Evolutionary conservation across 306 rosid genomes (phyloP).

Genomic region (Mucuna pruriens): DNA sequence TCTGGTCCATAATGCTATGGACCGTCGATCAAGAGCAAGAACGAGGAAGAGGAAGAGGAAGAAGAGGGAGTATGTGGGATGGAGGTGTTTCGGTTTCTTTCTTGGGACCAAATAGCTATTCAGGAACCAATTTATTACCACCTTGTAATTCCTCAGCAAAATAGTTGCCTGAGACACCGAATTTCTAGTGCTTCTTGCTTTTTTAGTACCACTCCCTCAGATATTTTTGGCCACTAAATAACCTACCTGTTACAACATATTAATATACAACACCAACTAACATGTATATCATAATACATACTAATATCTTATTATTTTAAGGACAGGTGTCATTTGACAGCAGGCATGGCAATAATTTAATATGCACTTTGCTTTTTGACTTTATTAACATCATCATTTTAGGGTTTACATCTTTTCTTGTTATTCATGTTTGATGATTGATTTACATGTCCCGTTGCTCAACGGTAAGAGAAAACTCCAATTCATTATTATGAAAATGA

Average conservation of each 20-base stretch:
- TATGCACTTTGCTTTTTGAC: background rate
- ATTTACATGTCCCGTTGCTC: background rate
- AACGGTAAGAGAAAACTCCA: background rate
- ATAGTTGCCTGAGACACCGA: slow-evolving; percentile 40
- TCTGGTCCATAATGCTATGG: too few species aligned
- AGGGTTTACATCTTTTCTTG: background rate
- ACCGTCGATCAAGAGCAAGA: too few species aligned
- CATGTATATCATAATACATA: too few species aligned
- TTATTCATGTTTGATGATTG: background rate
- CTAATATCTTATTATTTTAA: too few species aligned
- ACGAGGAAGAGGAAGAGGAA: too few species aligned
- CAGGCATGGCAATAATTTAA: background rate
- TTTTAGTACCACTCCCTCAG: slow-evolving; percentile 4
- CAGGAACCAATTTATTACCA: slow-evolving; percentile 28
- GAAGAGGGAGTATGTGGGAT: too few species aligned
- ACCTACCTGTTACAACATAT: background rate
- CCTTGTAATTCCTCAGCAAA: slow-evolving; percentile 46
- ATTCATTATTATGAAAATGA: background rate
- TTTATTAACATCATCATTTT: background rate
- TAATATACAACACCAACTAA: too few species aligned
- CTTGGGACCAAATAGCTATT: too few species aligned
- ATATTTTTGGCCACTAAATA: slow-evolving; percentile 32
- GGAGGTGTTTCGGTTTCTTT: background rate
- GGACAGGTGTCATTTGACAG: background rate
- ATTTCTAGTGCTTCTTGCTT: slow-evolving; percentile 10